Conservation (phyloP, 1,139 yeast species). For the Chernovozyma sophiae-reginae region DNA sequence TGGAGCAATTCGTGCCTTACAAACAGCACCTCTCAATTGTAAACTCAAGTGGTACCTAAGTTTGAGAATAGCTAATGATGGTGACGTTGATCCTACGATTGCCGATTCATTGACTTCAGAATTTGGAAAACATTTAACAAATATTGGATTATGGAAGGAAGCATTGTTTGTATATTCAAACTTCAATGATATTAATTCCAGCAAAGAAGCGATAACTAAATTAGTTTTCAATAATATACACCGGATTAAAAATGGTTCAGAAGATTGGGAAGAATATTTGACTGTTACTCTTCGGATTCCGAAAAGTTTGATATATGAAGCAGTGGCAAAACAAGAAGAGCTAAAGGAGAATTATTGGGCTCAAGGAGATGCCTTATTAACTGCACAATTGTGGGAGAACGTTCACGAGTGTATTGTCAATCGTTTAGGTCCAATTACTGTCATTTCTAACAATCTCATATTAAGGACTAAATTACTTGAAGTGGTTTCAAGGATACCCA, state of each 20-base stretch:
- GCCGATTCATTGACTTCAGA: constrained; percentile 41
- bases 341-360: constrained; percentile 46
- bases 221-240: constrained; percentile 48
- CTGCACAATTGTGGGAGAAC: constrained; percentile 56
- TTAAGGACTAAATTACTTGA: constrained; percentile 31
- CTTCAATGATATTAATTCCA: constrained; percentile 39
- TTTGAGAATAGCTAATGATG: constrained; percentile 35
- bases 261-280: constrained; percentile 31
- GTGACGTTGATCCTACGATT: constrained; percentile 5
- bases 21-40: constrained; percentile 17
- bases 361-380: constrained; percentile 59
- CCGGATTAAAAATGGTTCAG: constrained; percentile 25
- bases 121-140: constrained; percentile 53
- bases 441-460: constrained; percentile 42
- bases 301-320: constrained; percentile 40
- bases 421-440: constrained; percentile 65
- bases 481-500: constrained; percentile 47
- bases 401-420: constrained; percentile 60
- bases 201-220: constrained; percentile 36
- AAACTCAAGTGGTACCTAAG: constrained; percentile 55
- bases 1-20: constrained; percentile 9
- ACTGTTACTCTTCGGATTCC: constrained; percentile 43
- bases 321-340: constrained; percentile 47
- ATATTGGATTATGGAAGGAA: constrained; percentile 50
- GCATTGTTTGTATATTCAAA: constrained; percentile 60